Evolutionary conservation across 352 stramenopile genomes (phyloP), one percentile per base, ranked within the genome.

Genomic region (Globisporangium irregulare): DNA sequence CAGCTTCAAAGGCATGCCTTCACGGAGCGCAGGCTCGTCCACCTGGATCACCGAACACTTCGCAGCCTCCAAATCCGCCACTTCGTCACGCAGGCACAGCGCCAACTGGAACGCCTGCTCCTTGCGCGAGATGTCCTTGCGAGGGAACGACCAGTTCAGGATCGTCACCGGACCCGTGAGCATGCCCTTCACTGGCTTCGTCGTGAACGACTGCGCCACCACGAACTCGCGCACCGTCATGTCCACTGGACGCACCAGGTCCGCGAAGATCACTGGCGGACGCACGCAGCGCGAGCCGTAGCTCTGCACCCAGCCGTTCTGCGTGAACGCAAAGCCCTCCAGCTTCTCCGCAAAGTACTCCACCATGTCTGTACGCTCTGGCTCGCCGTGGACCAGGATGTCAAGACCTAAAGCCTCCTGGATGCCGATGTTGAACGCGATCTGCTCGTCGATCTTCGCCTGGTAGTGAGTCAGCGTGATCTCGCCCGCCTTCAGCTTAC

Each of bases 281-380:
- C 91, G 90, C 51, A 98, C 93, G 68, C 92, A 98, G 68, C 93
- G 89, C 50, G 82, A 95, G 56, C 93, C 93, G 79, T 98, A 98
- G 57, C 89, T 97, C 76, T 98, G 93, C 51, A 98, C 92, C 94
- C 94, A 98, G 24, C 91, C 94, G 71, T 98, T 96, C 66, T 92
- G 72, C 25, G 90, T 97, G 77, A 98, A 97, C 1, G 92, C 82
- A 59, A 98, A 97, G 24, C 94, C 94, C 20, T 97, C 82, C 24
- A 98, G 80, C 77, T 98, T 94, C 79, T 98, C 88, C 4, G 85
- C 94, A 73, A 98, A 98, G 81, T 97, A 98, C 82, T 98, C 92
- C 1, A 98, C 94, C 94, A 98, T 98, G 78, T 98, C 94, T 4
- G 90, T 98, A 70, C 92, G 90, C 75, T 98, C 94, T 4, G 91